Conservation (phyloP, 169 alveolate genomes). For the Sarcocystis neurona region DNA sequence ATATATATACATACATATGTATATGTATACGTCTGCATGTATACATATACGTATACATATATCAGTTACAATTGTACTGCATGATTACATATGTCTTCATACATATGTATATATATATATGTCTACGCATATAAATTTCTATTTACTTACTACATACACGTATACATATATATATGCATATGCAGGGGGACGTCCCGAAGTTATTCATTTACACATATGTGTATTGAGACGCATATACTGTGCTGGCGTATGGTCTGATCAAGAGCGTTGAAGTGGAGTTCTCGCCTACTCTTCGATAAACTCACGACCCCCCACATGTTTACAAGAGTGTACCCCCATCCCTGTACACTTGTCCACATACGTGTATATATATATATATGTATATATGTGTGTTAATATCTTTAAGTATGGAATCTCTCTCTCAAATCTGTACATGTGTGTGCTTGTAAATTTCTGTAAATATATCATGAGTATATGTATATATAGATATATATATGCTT, state of each 20-base stretch:
- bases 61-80: neutral
- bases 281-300: neutral
- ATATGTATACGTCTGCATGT: too few species aligned
- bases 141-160: neutral
- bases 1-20: neutral
- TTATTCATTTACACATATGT: neutral
- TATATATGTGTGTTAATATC: neutral
- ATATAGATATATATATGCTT: neutral
- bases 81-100: too few species aligned
- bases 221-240: neutral
- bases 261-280: neutral
- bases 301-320: neutral
- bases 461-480: too few species aligned
- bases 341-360: too few species aligned
- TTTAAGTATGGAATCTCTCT: neutral
- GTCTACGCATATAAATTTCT: neutral
- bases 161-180: neutral
- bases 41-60: neutral
- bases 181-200: neutral
- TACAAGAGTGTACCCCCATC: too few species aligned
- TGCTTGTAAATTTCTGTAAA: too few species aligned
- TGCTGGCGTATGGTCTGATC: neutral
- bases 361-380: neutral
- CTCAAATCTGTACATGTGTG: neutral
- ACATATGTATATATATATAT: too few species aligned